A percentile compares a stretch with the other conserved stretches of the same genome.
phyloP scores from a whole-genome alignment of 345 rosid genomes.

The Melaleuca alternifolia region DNA sequence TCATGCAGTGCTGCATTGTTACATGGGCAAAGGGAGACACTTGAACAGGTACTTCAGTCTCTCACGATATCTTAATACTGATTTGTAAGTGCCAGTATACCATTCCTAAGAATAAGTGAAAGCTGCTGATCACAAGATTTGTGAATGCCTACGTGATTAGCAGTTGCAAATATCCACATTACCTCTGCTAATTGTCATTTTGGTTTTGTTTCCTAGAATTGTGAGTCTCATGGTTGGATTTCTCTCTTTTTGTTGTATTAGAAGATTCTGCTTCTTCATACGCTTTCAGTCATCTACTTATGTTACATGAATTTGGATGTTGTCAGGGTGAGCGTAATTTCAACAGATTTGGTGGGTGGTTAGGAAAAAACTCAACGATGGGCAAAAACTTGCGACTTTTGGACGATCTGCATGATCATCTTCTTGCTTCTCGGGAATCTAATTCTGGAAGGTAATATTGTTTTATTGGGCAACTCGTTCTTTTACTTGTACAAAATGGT shows the following conservation, averaged over 20 bases:
- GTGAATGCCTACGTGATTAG: not conserved
- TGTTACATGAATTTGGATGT: not conserved
- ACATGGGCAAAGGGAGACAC: slow-evolving; percentile 81
- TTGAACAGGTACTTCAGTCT: slow-evolving; percentile 51
- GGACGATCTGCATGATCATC: slow-evolving; percentile 87
- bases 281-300: not conserved
- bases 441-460: slow-evolving; percentile 57
- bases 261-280: not conserved
- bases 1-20: slow-evolving; percentile 65
- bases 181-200: not conserved
- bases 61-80: slow-evolving; percentile 1
- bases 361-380: slow-evolving; percentile 86
- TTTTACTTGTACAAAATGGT: not conserved
- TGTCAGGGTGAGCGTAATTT: slow-evolving; percentile 91
- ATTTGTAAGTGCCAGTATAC: not conserved
- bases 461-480: not conserved
- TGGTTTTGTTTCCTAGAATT: not conserved
- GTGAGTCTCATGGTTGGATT: not conserved
- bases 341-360: slow-evolving; percentile 97
- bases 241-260: not conserved
- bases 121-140: not conserved
- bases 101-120: not conserved
- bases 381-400: slow-evolving; percentile 80
- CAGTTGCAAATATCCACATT: not conserved
- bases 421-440: slow-evolving; percentile 88